Percentiles rank a stretch among this genome's conserved stretches.
Conservation (phyloP, 2,329 filamentous ascomycete species). For the Exophiala phaeomuriformis region DNA sequence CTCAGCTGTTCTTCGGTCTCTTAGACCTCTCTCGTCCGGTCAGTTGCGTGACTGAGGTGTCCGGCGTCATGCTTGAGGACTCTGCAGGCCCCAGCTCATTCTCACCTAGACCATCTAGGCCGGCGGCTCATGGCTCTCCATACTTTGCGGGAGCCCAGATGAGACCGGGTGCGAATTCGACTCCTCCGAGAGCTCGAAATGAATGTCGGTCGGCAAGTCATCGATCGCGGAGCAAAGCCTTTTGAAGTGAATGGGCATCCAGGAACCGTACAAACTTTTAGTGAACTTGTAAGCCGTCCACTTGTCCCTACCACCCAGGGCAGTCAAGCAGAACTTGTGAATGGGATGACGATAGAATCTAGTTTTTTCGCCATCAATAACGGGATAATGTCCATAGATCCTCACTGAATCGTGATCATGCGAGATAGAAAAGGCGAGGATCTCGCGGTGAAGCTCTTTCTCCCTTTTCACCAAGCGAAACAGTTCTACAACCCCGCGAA, state of each 20-base stretch:
- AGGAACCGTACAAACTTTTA: slow-evolving; percentile 34
- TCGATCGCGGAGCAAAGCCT: slow-evolving; percentile 35
- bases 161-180: background rate
- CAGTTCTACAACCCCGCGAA: slow-evolving; percentile 36
- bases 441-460: slow-evolving; percentile 16
- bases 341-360: slow-evolving; percentile 38
- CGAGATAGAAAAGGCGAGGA: slow-evolving; percentile 15
- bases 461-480: slow-evolving; percentile 32
- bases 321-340: slow-evolving; percentile 31
- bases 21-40: background rate
- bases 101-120: background rate
- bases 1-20: background rate
- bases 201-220: slow-evolving; percentile 6
- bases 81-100: background rate
- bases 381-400: slow-evolving; percentile 40
- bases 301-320: slow-evolving; percentile 31
- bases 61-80: background rate
- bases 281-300: slow-evolving; percentile 35
- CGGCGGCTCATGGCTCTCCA: background rate
- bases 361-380: slow-evolving; percentile 30
- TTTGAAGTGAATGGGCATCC: slow-evolving; percentile 34
- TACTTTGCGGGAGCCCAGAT: background rate
- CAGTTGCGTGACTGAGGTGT: background rate
- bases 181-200: background rate
- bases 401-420: slow-evolving; percentile 25